These are phyloP conservation scores for Paraglomus brasilianum DNA, from an alignment of 192 early-diverging fungal species.

Conservation along the genomic window DNA sequence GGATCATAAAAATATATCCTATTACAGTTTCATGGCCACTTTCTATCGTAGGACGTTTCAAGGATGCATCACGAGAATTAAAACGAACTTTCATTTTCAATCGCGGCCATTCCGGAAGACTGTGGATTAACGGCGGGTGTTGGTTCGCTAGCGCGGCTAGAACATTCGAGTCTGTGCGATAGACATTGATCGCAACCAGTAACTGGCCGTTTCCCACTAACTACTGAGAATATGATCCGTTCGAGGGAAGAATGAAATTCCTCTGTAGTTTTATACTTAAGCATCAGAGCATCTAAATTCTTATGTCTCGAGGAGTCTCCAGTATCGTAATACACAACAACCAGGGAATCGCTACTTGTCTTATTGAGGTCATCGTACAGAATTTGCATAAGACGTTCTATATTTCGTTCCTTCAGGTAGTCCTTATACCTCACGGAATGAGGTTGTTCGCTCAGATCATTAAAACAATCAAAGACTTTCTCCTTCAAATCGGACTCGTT, in stretches of 20 bases:
- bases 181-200: too few relatives aligned
- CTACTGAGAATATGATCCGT: neutral
- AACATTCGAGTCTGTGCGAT: too few relatives aligned
- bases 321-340: neutral
- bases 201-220: neutral
- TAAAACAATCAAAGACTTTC: neutral
- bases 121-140: too few relatives aligned
- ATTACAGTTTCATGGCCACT: too few relatives aligned
- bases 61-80: too few relatives aligned
- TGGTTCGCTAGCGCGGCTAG: too few relatives aligned
- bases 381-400: neutral
- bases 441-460: neutral
- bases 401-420: neutral
- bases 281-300: neutral
- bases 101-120: too few relatives aligned
- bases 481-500: neutral
- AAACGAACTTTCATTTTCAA: too few relatives aligned
- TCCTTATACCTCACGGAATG: neutral
- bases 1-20: too few relatives aligned
- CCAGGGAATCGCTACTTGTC: conserved; percentile 3
- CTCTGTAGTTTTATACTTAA: conserved; percentile 5
- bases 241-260: conserved; percentile 14
- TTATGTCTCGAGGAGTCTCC: neutral
- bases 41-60: too few relatives aligned
- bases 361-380: conserved; percentile 1